A percentile compares a stretch with the other conserved stretches of the same genome.
Conservation (phyloP, 2,329 filamentous ascomycete genomes). For the Remersonia thermophila region DNA sequence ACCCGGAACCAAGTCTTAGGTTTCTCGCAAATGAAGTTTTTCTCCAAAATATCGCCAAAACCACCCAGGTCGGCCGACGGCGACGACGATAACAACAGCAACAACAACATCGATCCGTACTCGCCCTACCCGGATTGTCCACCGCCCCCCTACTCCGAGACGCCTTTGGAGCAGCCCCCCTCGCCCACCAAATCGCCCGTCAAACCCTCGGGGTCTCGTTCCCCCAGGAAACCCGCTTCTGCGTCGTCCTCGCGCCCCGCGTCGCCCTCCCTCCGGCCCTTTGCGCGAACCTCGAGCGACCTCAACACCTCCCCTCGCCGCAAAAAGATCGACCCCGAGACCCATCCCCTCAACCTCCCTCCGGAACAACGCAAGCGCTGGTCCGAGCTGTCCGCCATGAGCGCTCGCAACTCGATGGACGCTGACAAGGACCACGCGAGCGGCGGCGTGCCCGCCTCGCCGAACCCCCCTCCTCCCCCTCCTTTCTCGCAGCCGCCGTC, state of each 20-base stretch:
- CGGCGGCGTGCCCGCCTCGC: constrained; percentile 36
- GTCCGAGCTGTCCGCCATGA: constrained; percentile 54
- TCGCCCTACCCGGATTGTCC: constrained; percentile 24
- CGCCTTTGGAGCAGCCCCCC: constrained; percentile 9
- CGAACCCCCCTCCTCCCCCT: constrained; percentile 17
- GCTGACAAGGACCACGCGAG: constrained; percentile 54
- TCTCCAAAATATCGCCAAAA: constrained; percentile 34
- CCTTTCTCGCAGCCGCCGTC: too few species aligned
- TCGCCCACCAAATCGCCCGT: constrained; percentile 20
- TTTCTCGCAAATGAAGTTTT: constrained; percentile 45
- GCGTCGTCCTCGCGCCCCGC: constrained; percentile 20
- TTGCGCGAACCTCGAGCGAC: constrained; percentile 12
- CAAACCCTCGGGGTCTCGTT: constrained; percentile 17
- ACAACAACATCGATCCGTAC: constrained; percentile 22
- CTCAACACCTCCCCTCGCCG: constrained; percentile 26
- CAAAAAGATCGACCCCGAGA: constrained; percentile 52
- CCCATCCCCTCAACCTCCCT: constrained; percentile 79
- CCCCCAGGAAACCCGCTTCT: constrained; percentile 28
- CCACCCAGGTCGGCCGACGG: constrained; percentile 27
- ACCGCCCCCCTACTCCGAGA: constrained; percentile 3
- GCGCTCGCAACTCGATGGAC: constrained; percentile 58
- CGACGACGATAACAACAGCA: constrained; percentile 25
- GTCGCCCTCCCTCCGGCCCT: too few species aligned
- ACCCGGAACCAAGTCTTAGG: constrained; percentile 9
- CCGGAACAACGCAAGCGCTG: constrained; percentile 76